Evolutionary conservation across 1,284 basidiomycete genomes (phyloP), one percentile per base, ranked within the genome.

Genomic region (Puccinia polysora): DNA sequence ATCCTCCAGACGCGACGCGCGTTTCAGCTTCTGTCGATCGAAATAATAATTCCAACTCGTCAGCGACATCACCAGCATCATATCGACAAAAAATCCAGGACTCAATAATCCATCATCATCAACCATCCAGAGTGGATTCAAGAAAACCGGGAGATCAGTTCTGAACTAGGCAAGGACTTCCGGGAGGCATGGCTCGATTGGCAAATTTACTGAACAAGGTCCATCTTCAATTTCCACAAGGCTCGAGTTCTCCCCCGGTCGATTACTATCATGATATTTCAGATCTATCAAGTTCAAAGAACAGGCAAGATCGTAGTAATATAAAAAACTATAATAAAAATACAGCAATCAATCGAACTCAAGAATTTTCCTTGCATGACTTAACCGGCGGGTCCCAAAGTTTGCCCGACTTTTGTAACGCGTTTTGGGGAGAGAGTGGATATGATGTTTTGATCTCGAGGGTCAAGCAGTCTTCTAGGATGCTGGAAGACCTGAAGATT

Each of bases 391-490:
- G 40, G 18, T 43, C 40, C 8, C 40, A 7, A 43, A 43, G 8
- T 18, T 8, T 18, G 40, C 40, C 40, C 40, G 67, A 69, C 4
- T 69, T 59, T 40, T 69, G 67, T 32, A 69, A 69, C 32, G 40
- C 56, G 14, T 69, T 69, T 30, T 69, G 67, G 67, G 67, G 67
- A 14, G 67, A 69, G 1, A 34, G 5, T 14, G 67, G 67, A 49
- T 69, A 59, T 30, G 67, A 69, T 4, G 14, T 23, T 0, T 15
- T 69, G 30, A 49, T 69, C 8, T 36, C 23, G 49, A 40, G 56
- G 3, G 56, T 60, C 45, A 69, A 60, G 34, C 36, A 36, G 25
- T 69, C 67, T 4, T 49, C 43, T 4, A 60, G 56, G 36, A 50
- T 69, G 45, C 34, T 69, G n/a, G 56, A 58, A 20, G 67, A 69